Evolutionary conservation across 2,329 filamentous ascomycete species (phyloP).

Genomic region (Pseudophaeomoniella oleicola): DNA sequence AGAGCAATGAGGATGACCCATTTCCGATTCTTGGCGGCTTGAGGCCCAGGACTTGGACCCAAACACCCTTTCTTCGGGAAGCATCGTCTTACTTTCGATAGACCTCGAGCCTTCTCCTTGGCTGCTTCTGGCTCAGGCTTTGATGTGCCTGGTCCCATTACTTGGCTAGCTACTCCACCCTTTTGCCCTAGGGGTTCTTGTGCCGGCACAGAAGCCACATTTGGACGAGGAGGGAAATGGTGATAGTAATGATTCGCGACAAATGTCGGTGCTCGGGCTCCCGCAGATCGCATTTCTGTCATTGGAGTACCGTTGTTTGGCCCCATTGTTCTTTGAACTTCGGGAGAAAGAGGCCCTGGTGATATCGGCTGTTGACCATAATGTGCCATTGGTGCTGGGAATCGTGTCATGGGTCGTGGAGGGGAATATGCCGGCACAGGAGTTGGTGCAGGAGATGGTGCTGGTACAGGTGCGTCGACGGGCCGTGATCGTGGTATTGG

Average conservation of each 20-base stretch:
- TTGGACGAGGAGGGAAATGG: conserved; percentile 14
- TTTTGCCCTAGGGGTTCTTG: conserved; percentile 50
- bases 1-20: conserved; percentile 45
- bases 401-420: background rate
- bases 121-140: too few relatives aligned
- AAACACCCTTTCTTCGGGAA: conserved; percentile 51
- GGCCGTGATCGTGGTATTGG: too few relatives aligned
- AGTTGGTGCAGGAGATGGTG: conserved; percentile 2
- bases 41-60: conserved; percentile 42
- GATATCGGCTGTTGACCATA: conserved; percentile 34
- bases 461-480: conserved; percentile 5
- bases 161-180: too few relatives aligned
- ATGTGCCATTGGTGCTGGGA: background rate
- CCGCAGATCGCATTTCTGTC: conserved; percentile 36
- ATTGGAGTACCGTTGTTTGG: conserved; percentile 47
- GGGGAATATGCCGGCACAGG: background rate
- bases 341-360: conserved; percentile 49
- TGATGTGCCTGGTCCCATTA: too few relatives aligned
- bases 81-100: too few relatives aligned
- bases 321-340: conserved; percentile 45
- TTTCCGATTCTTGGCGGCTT: conserved; percentile 48
- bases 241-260: conserved; percentile 1
- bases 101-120: too few relatives aligned
- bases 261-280: background rate
- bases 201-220: conserved; percentile 16